Conservation (phyloP, 2,329 filamentous ascomycete genomes). For the Cylindrodendrum hubeiense region DNA sequence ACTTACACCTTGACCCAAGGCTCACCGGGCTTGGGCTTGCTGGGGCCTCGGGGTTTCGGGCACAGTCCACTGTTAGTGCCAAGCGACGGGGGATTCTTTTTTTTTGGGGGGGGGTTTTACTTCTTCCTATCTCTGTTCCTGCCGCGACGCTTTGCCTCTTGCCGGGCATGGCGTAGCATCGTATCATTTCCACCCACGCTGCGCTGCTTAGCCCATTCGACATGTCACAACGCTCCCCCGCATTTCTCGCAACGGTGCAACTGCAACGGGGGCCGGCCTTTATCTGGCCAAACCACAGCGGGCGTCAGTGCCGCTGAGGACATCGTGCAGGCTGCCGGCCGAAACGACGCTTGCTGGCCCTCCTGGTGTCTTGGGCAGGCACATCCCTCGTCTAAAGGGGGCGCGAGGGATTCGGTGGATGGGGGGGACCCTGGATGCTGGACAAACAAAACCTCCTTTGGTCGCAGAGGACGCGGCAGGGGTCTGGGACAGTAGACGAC, state of each 20-base stretch:
- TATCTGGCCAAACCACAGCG: constrained; percentile 26
- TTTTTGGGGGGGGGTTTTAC: constrained; percentile 8
- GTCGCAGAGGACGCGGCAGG: constrained; percentile 19
- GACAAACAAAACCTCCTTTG: constrained; percentile 31
- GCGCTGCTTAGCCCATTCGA: constrained; percentile 40
- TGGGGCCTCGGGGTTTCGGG: constrained; percentile 1
- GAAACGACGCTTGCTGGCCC: constrained; percentile 17
- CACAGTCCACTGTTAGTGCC: constrained; percentile 19
- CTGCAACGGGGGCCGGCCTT: constrained; percentile 14
- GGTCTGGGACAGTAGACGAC: constrained; percentile 5
- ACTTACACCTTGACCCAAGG: constrained; percentile 1
- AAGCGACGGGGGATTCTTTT: constrained; percentile 10
- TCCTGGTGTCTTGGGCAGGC: constrained; percentile 8
- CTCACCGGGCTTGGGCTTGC: constrained; percentile 9
- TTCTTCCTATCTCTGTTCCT: constrained; percentile 15
- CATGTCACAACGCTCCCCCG: constrained; percentile 41
- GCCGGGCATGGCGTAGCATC: constrained; percentile 32
- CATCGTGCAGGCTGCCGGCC: constrained; percentile 25
- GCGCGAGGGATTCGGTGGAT: constrained; percentile 10
- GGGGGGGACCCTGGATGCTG: constrained; percentile 24
- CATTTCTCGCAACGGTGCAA: constrained; percentile 35
- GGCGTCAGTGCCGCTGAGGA: constrained; percentile 30
- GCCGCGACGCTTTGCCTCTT: constrained; percentile 5
- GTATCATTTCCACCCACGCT: constrained; percentile 35
- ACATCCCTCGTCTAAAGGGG: neutral